Conservation (phyloP, 257 asterid genomes). For the Cordia subcordata region DNA sequence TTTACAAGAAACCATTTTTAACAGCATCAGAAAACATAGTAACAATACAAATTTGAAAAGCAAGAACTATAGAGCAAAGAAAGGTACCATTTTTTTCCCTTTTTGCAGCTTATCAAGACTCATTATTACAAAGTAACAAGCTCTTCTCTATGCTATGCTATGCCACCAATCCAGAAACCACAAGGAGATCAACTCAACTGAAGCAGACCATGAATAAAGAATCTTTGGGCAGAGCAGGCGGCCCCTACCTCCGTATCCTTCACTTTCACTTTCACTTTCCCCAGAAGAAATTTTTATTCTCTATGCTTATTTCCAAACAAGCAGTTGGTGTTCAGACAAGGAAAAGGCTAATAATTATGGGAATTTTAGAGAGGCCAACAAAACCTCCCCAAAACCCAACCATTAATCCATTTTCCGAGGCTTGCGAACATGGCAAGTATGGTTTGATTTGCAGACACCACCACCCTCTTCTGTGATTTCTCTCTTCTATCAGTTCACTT, state of each 20-base stretch:
- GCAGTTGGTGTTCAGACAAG: background rate
- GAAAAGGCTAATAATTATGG: conserved; percentile 18
- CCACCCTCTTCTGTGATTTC: background rate
- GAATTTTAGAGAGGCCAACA: conserved; percentile 76
- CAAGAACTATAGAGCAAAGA: background rate
- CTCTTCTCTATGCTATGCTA: conserved; percentile 1
- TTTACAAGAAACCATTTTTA: too few relatives aligned
- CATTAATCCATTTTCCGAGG: conserved; percentile 52
- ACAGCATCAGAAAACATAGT: too few relatives aligned
- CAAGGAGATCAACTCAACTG: background rate
- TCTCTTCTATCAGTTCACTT: background rate
- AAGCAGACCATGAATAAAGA: conserved; percentile 7
- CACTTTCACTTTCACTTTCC: conserved; percentile 2
- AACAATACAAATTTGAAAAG: background rate
- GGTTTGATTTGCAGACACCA: background rate
- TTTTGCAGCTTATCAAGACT: conserved; percentile 11
- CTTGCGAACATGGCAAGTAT: conserved; percentile 55
- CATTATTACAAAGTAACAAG: conserved; percentile 7
- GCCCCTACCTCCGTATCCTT: conserved; percentile 1
- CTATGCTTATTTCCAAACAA: too few relatives aligned
- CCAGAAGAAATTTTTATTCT: too few relatives aligned
- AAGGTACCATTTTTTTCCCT: conserved; percentile 16
- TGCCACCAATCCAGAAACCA: background rate
- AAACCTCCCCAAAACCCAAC: conserved; percentile 75
- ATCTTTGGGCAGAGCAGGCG: background rate